A percentile compares a stretch with the other conserved stretches of the same genome.
Evolutionary conservation across 768 basidiomycete species (phyloP).

Genomic region (Dendrothele bispora): DNA sequence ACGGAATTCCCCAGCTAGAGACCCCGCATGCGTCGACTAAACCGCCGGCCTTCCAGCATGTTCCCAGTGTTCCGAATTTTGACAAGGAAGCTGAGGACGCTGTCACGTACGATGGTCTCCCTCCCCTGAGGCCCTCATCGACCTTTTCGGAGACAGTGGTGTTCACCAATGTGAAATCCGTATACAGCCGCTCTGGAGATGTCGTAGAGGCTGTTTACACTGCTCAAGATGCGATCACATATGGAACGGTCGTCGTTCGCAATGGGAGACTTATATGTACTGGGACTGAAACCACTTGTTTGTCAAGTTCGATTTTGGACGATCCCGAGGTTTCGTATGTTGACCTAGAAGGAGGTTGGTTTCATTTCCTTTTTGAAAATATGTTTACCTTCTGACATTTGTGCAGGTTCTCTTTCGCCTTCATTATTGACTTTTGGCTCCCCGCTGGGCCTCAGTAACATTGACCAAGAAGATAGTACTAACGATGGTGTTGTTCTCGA

Average conservation of each 20-base stretch:
- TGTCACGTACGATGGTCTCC: slow-evolving; percentile 69
- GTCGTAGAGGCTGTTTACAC: slow-evolving; percentile 29
- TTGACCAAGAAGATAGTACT: slow-evolving; percentile 66
- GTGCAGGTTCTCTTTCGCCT: slow-evolving; percentile 61
- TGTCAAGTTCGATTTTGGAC: slow-evolving; percentile 9
- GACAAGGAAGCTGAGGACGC: slow-evolving; percentile 64
- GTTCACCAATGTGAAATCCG: slow-evolving; percentile 63
- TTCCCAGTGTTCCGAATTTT: slow-evolving; percentile 68
- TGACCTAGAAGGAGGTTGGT: slow-evolving; percentile 74
- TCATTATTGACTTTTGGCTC: slow-evolving; percentile 74
- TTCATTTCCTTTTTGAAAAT: too few species aligned
- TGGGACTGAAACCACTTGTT: slow-evolving; percentile 30
- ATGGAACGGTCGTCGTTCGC: slow-evolving; percentile 38
- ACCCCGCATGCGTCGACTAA: slow-evolving; percentile 52
- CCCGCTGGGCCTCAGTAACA: slow-evolving; percentile 69
- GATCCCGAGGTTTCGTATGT: slow-evolving; percentile 34
- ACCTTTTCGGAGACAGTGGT: slow-evolving; percentile 36
- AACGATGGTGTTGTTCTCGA: slow-evolving; percentile 65
- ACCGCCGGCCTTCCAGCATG: slow-evolving; percentile 39
- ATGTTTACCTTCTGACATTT: too few species aligned
- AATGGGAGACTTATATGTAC: slow-evolving; percentile 54
- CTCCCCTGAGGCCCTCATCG: slow-evolving; percentile 56
- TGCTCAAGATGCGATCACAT: slow-evolving; percentile 13
- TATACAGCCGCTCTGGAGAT: slow-evolving; percentile 35
- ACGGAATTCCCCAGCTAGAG: slow-evolving; percentile 77